A percentile compares a stretch with the other conserved stretches of the same genome.
Conservation (phyloP, 768 basidiomycete species). For the Filobasidium floriforme region DNA sequence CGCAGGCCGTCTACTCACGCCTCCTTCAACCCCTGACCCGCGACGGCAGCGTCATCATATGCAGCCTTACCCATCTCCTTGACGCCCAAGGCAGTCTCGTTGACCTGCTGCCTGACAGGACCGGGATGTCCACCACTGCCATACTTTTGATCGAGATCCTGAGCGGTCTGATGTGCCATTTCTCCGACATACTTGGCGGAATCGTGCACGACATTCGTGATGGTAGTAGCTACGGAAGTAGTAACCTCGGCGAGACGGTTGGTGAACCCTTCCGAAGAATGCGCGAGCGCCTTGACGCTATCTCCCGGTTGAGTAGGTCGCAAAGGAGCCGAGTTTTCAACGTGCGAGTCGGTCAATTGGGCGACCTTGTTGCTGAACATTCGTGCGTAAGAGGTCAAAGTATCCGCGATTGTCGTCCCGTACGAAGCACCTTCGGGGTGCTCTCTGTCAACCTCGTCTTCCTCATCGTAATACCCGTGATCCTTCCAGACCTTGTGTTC, state of each 20-base stretch:
- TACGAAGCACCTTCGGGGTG: background rate
- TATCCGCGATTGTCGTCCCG: conserved; percentile 17
- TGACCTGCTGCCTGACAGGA: background rate
- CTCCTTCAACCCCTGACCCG: conserved; percentile 20
- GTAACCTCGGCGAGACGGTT: conserved; percentile 28
- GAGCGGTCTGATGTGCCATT: background rate
- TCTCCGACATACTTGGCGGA: conserved; percentile 29
- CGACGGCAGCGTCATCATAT: conserved; percentile 25
- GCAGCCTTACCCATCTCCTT: conserved; percentile 17
- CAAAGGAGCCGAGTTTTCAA: background rate
- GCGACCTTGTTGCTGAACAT: background rate
- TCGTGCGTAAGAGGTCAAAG: conserved; percentile 6
- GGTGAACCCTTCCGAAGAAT: conserved; percentile 15
- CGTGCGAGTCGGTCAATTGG: conserved; percentile 9
- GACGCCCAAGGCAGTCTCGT: conserved; percentile 19
- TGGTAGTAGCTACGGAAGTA: conserved; percentile 23
- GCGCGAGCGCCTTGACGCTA: conserved; percentile 8
- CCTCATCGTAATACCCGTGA: conserved; percentile 39
- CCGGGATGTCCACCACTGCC: background rate
- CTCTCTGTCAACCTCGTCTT: conserved; percentile 13
- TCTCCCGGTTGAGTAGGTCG: background rate
- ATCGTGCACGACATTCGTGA: conserved; percentile 32
- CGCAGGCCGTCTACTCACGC: conserved; percentile 1
- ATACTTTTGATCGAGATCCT: conserved; percentile 21
- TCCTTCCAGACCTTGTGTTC: conserved; percentile 38